Conservation (phyloP, 148 eudicot genomes). For the Mesembryanthemum crystallinum region DNA sequence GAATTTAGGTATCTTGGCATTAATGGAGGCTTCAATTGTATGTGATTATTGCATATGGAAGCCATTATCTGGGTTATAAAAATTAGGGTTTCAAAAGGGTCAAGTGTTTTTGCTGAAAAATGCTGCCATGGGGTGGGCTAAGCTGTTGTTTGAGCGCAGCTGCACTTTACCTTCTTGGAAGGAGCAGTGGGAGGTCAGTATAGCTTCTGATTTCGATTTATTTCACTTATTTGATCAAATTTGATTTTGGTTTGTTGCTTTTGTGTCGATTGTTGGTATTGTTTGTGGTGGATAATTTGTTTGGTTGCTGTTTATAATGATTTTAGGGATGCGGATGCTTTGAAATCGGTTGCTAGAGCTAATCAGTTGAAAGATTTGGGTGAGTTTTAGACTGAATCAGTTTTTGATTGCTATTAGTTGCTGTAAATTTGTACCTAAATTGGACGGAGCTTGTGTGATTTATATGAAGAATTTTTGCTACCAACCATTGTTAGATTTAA, state of each 20-base stretch:
- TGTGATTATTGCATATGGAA: neutral
- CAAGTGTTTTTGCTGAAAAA: neutral
- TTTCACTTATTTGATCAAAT: neutral
- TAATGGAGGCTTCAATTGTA: neutral
- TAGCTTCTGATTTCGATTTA: neutral
- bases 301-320: slow-evolving; percentile 8
- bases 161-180: slow-evolving; percentile 85
- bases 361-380: slow-evolving; percentile 89
- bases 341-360: slow-evolving; percentile 75
- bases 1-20: neutral
- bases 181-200: slow-evolving; percentile 73
- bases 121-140: slow-evolving; percentile 93
- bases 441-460: neutral
- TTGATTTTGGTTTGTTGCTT: neutral
- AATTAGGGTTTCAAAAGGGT: slow-evolving; percentile 25
- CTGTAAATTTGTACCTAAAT: neutral
- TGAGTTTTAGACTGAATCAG: slow-evolving; percentile 20
- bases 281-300: neutral
- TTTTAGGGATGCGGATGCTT: slow-evolving; percentile 74
- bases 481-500: neutral
- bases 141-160: slow-evolving; percentile 86
- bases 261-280: neutral
- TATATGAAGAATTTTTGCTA: neutral
- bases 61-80: neutral
- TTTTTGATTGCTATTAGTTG: neutral